Conservation (phyloP, 257 asterid genomes). For the Gentiana dahurica region DNA sequence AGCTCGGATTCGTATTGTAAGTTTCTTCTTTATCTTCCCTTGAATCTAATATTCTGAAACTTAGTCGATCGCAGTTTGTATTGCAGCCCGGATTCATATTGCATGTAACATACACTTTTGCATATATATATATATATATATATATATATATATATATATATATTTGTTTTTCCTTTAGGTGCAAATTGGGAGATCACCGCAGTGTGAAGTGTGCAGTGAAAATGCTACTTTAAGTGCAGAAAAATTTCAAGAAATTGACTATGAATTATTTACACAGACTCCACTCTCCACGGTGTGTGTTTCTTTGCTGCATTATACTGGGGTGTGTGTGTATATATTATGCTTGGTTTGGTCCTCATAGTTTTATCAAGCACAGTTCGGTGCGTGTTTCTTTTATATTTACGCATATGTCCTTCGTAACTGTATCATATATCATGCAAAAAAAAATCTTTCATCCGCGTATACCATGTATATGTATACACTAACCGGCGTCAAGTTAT, state of each 20-base stretch:
- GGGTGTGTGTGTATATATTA: background rate
- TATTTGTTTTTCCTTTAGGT: conserved; percentile 25
- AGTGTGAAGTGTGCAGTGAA: conserved; percentile 78
- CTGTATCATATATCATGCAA: no score
- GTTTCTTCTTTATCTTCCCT: conserved; percentile 8
- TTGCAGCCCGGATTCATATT: no score
- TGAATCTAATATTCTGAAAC: no score
- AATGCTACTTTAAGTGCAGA: conserved; percentile 33
- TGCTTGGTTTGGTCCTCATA: background rate
- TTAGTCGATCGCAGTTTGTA: no score
- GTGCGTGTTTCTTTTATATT: no score
- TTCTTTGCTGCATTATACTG: conserved; percentile 2
- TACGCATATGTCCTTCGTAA: no score
- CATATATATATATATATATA: background rate
- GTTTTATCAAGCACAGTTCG: no score
- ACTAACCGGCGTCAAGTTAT: background rate
- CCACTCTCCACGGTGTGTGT: conserved; percentile 58
- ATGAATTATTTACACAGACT: conserved; percentile 65
- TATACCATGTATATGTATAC: no score
- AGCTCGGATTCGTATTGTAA: conserved; percentile 65
- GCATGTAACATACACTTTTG: background rate
- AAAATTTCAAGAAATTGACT: conserved; percentile 45
- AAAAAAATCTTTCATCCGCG: no score
- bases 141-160: no score
- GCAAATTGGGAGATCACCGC: conserved; percentile 64